Conservation (phyloP, 169 alveolate genomes). For the Babesia bovis region DNA sequence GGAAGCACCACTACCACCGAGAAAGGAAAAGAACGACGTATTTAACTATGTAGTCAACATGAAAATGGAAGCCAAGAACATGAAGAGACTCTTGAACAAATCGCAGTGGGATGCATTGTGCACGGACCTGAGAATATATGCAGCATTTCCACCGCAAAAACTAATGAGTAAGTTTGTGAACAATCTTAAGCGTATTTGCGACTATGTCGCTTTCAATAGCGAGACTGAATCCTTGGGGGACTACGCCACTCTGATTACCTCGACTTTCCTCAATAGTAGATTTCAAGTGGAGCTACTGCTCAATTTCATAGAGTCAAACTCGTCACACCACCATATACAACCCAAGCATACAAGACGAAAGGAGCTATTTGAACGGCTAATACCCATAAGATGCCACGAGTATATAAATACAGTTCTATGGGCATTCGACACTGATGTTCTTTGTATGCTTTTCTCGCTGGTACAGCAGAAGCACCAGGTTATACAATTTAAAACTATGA, state of each 20-base stretch:
- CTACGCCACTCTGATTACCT: constrained; percentile 33
- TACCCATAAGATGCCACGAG: constrained; percentile 14
- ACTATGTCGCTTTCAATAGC: constrained; percentile 40
- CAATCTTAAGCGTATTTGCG: constrained; percentile 41
- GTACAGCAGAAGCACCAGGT: constrained; percentile 21
- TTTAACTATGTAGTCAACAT: constrained; percentile 29
- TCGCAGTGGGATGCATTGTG: constrained; percentile 47
- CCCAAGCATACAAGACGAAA: constrained; percentile 3
- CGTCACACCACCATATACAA: background rate
- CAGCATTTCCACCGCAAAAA: constrained; percentile 25
- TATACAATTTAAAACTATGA: constrained; percentile 24
- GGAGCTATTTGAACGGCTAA: constrained; percentile 28
- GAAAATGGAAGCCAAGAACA: constrained; percentile 43
- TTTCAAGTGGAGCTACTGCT: constrained; percentile 63
- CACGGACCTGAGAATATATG: constrained; percentile 36
- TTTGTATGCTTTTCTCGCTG: constrained; percentile 30
- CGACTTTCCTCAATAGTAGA: constrained; percentile 34
- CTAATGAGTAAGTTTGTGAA: constrained; percentile 34
- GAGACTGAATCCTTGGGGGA: constrained; percentile 36
- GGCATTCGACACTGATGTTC: constrained; percentile 51
- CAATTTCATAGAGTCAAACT: constrained; percentile 24
- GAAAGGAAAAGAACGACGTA: constrained; percentile 56
- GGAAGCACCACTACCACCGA: background rate
- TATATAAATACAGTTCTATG: constrained; percentile 25
- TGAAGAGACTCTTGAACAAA: constrained; percentile 57